Conservation (phyloP, 352 stramenopile genomes). For the Globisporangium carolinianum region DNA sequence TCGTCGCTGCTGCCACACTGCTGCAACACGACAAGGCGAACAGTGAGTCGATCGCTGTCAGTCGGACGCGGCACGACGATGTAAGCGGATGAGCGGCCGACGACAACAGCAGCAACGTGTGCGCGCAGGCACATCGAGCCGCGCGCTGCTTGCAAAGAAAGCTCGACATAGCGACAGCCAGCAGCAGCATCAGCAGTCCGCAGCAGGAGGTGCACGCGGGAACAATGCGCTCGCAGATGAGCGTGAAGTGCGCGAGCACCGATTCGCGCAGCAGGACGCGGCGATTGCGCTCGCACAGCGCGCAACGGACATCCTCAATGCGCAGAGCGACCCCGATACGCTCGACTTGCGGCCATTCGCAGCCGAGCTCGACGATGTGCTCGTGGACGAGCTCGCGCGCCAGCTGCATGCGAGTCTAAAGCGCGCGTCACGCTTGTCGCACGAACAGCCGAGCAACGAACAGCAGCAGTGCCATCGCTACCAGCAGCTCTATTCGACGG, state of each 20-base stretch:
- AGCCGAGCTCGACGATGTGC: slow-evolving; percentile 37
- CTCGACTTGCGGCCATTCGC: slow-evolving; percentile 44
- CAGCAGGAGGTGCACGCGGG: neutral
- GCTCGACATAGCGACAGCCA: neutral
- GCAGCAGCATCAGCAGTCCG: neutral
- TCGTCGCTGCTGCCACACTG: too few species aligned
- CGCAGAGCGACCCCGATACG: slow-evolving; percentile 42
- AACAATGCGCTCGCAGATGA: slow-evolving; percentile 40
- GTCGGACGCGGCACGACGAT: neutral
- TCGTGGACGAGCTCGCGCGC: slow-evolving; percentile 53
- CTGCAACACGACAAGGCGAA: too few species aligned
- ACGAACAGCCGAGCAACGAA: slow-evolving; percentile 3
- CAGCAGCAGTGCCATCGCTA: neutral
- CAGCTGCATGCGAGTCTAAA: slow-evolving; percentile 40
- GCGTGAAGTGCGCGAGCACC: slow-evolving; percentile 21
- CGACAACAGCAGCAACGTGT: slow-evolving; percentile 5
- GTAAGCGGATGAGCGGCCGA: slow-evolving; percentile 8
- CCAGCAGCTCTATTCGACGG: slow-evolving; percentile 26
- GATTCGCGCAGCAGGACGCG: slow-evolving; percentile 25
- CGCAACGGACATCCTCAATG: slow-evolving; percentile 42
- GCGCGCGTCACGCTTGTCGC: neutral
- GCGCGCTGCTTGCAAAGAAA: slow-evolving; percentile 9
- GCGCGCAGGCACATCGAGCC: neutral
- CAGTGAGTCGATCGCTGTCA: neutral
- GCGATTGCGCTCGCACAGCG: slow-evolving; percentile 31